Percentiles rank a stretch among this genome's conserved stretches.
phyloP scores from a whole-genome alignment of 306 rosid genomes.

The Quercus dentata region DNA sequence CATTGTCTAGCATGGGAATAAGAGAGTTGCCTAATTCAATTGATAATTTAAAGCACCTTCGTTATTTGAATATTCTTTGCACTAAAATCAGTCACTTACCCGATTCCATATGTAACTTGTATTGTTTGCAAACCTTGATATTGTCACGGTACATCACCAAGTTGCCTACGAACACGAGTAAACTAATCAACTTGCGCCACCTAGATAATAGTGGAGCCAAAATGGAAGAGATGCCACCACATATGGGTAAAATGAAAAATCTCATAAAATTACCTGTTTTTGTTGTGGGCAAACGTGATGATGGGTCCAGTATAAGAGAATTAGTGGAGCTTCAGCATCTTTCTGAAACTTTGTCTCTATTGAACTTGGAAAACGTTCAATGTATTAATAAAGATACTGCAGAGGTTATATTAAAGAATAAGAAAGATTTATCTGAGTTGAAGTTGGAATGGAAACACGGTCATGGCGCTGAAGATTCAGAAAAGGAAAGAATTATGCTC shows the following conservation, averaged over 20 bases:
- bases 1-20: neutral
- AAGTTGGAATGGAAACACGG: constrained; percentile 25
- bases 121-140: constrained; percentile 38
- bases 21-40: constrained; percentile 11
- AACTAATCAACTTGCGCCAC: constrained; percentile 39
- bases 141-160: constrained; percentile 17
- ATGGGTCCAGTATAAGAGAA: constrained; percentile 27
- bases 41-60: constrained; percentile 27
- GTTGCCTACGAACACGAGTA: constrained; percentile 24
- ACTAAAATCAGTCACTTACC: constrained; percentile 19
- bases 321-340: constrained; percentile 22
- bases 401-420: constrained; percentile 34
- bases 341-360: constrained; percentile 30
- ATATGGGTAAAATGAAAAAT: constrained; percentile 20
- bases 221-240: constrained; percentile 31
- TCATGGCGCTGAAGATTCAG: constrained; percentile 19
- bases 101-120: constrained; percentile 23
- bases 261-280: constrained; percentile 28
- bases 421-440: constrained; percentile 21
- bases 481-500: constrained; percentile 20
- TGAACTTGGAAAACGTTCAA: constrained; percentile 7
- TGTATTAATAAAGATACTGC: neutral
- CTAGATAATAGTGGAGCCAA: constrained; percentile 20
- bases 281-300: constrained; percentile 5
- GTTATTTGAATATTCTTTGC: constrained; percentile 25